These are phyloP conservation scores for Chalciporus piperatus DNA, from an alignment of 768 basidiomycete species.

Conservation along the genomic window DNA sequence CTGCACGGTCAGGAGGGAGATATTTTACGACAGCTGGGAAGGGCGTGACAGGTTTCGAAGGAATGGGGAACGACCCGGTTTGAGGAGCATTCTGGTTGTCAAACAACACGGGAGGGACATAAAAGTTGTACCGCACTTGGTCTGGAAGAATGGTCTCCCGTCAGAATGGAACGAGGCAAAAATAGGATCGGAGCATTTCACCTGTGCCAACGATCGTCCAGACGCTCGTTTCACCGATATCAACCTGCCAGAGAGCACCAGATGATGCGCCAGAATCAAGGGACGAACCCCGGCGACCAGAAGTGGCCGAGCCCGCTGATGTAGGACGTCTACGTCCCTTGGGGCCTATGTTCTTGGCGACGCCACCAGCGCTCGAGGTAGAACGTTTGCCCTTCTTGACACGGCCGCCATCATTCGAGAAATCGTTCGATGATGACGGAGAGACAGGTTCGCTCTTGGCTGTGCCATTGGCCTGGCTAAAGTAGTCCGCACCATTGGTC, in stretches of 20 bases:
- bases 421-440: conserved; percentile 58
- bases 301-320: conserved; percentile 70
- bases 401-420: conserved; percentile 79
- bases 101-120: conserved; percentile 81
- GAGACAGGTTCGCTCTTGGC: conserved; percentile 70
- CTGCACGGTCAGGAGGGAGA: conserved; percentile 83
- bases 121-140: conserved; percentile 92
- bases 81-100: conserved; percentile 75
- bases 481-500: conserved; percentile 62
- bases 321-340: conserved; percentile 70
- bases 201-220: conserved; percentile 95
- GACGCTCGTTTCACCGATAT: conserved; percentile 90
- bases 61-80: conserved; percentile 72
- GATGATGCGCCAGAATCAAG: conserved; percentile 71
- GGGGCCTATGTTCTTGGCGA: conserved; percentile 33
- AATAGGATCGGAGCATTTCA: conserved; percentile 33
- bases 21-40: conserved; percentile 89
- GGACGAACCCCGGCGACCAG: conserved; percentile 61
- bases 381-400: conserved; percentile 79
- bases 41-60: conserved; percentile 80
- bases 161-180: conserved; percentile 14
- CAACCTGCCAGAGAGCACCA: conserved; percentile 83
- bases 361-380: conserved; percentile 61
- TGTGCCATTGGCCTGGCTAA: conserved; percentile 40
- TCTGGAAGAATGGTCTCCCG: conserved; percentile 42